Evolutionary conservation across 2,329 filamentous ascomycete genomes (phyloP).

Genomic region (Gaeumannomyces tritici): DNA sequence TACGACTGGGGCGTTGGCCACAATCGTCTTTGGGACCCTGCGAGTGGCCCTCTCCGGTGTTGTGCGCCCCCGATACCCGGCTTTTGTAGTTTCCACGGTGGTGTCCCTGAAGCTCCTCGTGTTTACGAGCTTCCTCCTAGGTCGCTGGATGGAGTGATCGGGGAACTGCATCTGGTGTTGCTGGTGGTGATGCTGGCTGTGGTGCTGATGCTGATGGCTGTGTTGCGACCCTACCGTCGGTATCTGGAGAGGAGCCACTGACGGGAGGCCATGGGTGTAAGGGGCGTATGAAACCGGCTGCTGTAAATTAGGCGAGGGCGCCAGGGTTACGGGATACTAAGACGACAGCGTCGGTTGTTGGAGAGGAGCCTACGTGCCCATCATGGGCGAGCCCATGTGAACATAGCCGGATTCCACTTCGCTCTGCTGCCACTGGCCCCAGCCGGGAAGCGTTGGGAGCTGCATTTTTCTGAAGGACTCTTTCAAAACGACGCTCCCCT

Average conservation of each 20-base stretch:
- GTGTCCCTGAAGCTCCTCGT: too few species aligned
- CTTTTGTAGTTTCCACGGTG: too few species aligned
- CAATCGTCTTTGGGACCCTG: conserved; percentile 25
- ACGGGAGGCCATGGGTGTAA: background rate
- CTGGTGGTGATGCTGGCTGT: background rate
- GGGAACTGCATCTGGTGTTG: background rate
- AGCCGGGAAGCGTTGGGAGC: conserved; percentile 14
- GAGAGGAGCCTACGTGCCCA: conserved; percentile 15
- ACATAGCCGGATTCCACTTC: conserved; percentile 26
- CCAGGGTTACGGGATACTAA: conserved; percentile 32
- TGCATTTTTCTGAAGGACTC: conserved; percentile 31
- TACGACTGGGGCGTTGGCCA: conserved; percentile 33
- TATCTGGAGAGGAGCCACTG: background rate
- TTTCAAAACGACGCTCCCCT: conserved; percentile 30
- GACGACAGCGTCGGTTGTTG: conserved; percentile 32
- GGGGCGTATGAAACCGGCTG: background rate
- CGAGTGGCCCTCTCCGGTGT: too few species aligned
- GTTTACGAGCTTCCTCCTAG: too few species aligned
- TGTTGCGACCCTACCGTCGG: background rate
- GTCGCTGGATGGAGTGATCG: too few species aligned
- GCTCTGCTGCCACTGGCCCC: conserved; percentile 44
- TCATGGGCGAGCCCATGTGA: conserved; percentile 37
- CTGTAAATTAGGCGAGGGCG: conserved; percentile 15
- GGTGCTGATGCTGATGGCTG: conserved; percentile 1
- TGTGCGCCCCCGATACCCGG: too few species aligned